phyloP scores from a whole-genome alignment of 2,329 filamentous ascomycete genomes.

The Neocatenulostroma microsporum region DNA sequence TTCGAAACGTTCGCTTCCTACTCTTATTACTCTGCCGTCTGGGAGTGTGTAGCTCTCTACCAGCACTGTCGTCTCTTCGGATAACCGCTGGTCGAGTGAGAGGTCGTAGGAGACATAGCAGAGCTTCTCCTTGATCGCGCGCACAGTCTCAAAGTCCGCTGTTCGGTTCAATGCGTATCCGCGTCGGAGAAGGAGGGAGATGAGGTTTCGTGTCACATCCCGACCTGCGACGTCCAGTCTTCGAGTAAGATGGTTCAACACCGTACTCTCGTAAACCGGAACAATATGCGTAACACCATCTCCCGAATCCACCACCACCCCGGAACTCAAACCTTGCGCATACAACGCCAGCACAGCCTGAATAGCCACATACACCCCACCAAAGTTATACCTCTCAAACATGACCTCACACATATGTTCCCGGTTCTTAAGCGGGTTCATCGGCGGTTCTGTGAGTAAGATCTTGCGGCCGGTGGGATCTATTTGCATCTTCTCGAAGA shows the following conservation, averaged over 20 bases:
- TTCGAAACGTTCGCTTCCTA: conserved; percentile 95
- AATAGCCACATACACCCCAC: conserved; percentile 95
- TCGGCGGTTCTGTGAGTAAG: conserved; percentile 89
- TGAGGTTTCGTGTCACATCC: conserved; percentile 97
- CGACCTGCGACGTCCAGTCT: conserved; percentile 91
- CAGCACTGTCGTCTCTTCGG: conserved; percentile 92
- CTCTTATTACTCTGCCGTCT: conserved; percentile 89
- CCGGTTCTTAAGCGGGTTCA: conserved; percentile 95
- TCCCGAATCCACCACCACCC: conserved; percentile 97
- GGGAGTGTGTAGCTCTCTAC: conserved; percentile 97
- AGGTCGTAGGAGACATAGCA: conserved; percentile 99
- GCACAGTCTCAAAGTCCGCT: conserved; percentile 96
- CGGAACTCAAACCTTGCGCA: conserved; percentile 74
- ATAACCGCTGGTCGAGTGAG: conserved; percentile 88
- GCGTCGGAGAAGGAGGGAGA: conserved; percentile 83
- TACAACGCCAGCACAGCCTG: conserved; percentile 95
- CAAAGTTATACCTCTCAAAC: conserved; percentile 95
- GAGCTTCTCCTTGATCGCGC: conserved; percentile 99
- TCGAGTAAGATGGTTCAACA: conserved; percentile 91
- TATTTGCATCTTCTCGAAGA: conserved; percentile 92
- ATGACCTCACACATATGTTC: conserved; percentile 99
- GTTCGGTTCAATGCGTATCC: conserved; percentile 97
- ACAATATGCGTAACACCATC: conserved; percentile 99
- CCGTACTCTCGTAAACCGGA: conserved; percentile 95
- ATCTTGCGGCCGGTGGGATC: conserved; percentile 92